Conservation (phyloP, 164 flowering plant species). For the Amborella trichopoda region DNA sequence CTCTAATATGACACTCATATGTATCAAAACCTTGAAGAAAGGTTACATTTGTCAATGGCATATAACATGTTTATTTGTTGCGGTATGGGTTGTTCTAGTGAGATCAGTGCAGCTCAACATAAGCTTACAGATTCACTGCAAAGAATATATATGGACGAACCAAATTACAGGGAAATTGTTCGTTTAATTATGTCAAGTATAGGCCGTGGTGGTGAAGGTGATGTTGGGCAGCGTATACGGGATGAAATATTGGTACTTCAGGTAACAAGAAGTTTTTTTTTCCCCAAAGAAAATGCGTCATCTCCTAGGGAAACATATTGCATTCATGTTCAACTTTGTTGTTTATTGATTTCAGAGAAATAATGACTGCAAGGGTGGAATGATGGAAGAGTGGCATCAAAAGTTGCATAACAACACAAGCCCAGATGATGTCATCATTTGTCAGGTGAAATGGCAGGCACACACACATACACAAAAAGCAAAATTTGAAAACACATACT, state of each 20-base stretch:
- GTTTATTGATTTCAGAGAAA: slow-evolving; percentile 92
- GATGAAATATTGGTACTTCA: slow-evolving; percentile 96
- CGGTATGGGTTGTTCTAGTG: too few relatives aligned
- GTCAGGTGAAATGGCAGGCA: too few relatives aligned
- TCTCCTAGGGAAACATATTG: too few relatives aligned
- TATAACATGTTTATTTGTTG: too few relatives aligned
- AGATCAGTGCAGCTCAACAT: slow-evolving; percentile 94
- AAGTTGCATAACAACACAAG: slow-evolving; percentile 96
- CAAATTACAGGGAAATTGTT: slow-evolving; percentile 61
- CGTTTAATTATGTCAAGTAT: slow-evolving; percentile 89
- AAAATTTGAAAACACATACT: too few relatives aligned
- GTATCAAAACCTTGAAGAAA: too few relatives aligned
- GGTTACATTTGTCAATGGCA: too few relatives aligned
- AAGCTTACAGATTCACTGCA: slow-evolving; percentile 84
- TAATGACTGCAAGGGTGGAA: slow-evolving; percentile 94
- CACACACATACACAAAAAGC: too few relatives aligned
- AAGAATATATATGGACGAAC: slow-evolving; percentile 38
- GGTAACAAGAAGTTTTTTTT: too few relatives aligned
- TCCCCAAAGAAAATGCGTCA: too few relatives aligned
- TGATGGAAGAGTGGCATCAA: slow-evolving; percentile 99
- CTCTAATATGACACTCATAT: too few relatives aligned
- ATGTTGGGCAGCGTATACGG: slow-evolving; percentile 94
- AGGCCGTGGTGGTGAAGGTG: slow-evolving; percentile 99
- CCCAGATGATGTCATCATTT: slow-evolving; percentile 96
- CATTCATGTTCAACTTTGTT: too few relatives aligned